Evolutionary conservation across 1,284 basidiomycete genomes (phyloP).

Genomic region (Porodaedalea pini): DNA sequence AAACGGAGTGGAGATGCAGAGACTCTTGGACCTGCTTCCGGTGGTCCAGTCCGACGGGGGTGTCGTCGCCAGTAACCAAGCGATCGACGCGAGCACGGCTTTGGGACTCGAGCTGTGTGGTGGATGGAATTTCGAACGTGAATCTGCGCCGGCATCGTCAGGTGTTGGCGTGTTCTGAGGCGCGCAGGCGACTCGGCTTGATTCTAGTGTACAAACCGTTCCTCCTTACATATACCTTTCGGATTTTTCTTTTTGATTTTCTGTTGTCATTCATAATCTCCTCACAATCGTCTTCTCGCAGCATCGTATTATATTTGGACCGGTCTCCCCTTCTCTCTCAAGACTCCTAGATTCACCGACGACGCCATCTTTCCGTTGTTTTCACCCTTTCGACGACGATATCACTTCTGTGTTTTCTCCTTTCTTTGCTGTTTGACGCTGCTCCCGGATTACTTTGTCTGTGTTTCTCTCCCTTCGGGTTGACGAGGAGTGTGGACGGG

Average conservation of each 20-base stretch:
- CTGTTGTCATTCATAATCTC: constrained; percentile 22
- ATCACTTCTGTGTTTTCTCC: constrained; percentile 10
- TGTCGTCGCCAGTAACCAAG: constrained; percentile 21
- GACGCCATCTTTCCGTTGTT: constrained; percentile 5
- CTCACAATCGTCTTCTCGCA: constrained; percentile 21
- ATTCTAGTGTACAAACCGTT: constrained; percentile 20
- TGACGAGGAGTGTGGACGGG: constrained; percentile 14
- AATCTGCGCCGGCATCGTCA: constrained; percentile 3
- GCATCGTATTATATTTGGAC: constrained; percentile 26
- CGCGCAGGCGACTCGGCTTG: neutral
- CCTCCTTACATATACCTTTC: neutral
- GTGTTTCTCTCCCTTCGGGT: constrained; percentile 20
- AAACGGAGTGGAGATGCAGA: constrained; percentile 57
- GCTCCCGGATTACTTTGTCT: constrained; percentile 12
- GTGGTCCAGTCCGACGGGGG: constrained; percentile 33
- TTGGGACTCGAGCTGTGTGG: constrained; percentile 30
- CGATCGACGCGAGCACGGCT: constrained; percentile 26
- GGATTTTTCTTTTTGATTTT: constrained; percentile 18
- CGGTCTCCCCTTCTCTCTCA: constrained; percentile 24
- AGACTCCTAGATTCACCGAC: constrained; percentile 11
- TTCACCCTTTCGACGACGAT: neutral
- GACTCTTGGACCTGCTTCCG: constrained; percentile 52
- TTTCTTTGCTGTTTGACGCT: constrained; percentile 10
- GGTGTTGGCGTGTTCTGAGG: constrained; percentile 19
- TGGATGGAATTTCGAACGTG: constrained; percentile 16